These are phyloP conservation scores for Geranium rotundifolium DNA, from an alignment of 345 rosid genomes.

Conservation along the genomic window DNA sequence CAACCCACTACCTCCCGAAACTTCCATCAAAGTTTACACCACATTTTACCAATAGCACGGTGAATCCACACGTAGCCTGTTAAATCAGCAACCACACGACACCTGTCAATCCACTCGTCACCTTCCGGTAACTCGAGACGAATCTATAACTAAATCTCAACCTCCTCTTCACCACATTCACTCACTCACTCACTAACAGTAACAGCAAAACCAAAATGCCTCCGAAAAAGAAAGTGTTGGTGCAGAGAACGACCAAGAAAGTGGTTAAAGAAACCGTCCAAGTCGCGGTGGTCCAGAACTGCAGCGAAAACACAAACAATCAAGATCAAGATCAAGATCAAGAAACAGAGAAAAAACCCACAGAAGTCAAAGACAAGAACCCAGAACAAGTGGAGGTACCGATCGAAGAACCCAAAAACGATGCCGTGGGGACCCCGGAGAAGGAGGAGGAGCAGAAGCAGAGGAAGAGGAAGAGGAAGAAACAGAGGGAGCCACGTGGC, in stretches of 20 bases:
- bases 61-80: neutral
- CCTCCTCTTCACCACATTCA: too few relatives aligned
- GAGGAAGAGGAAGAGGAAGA: constrained; percentile 7
- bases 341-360: too few relatives aligned
- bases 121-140: neutral
- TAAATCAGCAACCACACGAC: neutral
- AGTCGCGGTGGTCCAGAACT: constrained; percentile 11
- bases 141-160: neutral
- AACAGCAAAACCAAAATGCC: constrained; percentile 22
- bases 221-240: constrained; percentile 23
- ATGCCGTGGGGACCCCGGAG: constrained; percentile 2
- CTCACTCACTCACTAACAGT: neutral
- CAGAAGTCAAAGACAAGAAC: neutral
- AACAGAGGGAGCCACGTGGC: constrained; percentile 2
- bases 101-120: neutral
- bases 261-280: constrained; percentile 28
- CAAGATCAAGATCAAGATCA: neutral
- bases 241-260: constrained; percentile 26
- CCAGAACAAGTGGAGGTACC: neutral
- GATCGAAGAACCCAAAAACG: neutral
- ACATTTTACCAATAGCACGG: neutral
- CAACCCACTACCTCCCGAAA: neutral
- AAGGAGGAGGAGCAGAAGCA: constrained; percentile 2
- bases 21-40: neutral
- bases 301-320: neutral